Base-by-base conservation (phyloP, 306 rosid species). In the Rosa rugosa region DNA sequence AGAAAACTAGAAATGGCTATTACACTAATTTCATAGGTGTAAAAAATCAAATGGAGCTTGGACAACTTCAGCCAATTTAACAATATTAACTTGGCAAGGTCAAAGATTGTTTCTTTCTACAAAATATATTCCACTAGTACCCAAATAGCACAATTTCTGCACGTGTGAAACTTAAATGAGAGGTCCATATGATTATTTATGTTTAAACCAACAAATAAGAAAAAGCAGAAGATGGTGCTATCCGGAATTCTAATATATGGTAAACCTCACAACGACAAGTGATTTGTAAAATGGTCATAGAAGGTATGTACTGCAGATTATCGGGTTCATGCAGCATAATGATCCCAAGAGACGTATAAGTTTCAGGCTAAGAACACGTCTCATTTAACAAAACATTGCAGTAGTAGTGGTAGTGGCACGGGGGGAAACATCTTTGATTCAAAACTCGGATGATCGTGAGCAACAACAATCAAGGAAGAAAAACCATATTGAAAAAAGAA, bases 41-140 rank as follows among this genome's bases (percentile, higher is more conserved):
- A 69, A 20, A 31, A 72, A 31, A 31, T 10, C 6, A 69, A 69
- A 22, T 17, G 59, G 9, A 5, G 54, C 17, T 5, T 27, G 17
- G 74, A 13, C 74, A 70, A 25, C 74, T 45, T 14, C 13, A 45
- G 72, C 53, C 53, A 68, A 68, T 5, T 59, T 23, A n/a, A 23
- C 27, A 20, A 8, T 23, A 69, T 45, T 22, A 45, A 69, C 47
- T 45, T 23, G 25, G 34, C 31, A 23, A 44, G 14, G 54, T 22
- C n/a, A 5, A n/a, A 23, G 12, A 42, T 42, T 44, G 46, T 44
- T 44, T 44, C 46, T 44, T 9, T 44, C 11, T 69, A 12, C 13
- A 44, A 23, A 22, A 69, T 11, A 12, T 69, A 6, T 44, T 5
- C 53, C n/a, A 40, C 0, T 11, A 18, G 3, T 1, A 20, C 50